phyloP scores from a whole-genome alignment of 139 green algal genomes.

The Tetradesmus lagerheimii region DNA sequence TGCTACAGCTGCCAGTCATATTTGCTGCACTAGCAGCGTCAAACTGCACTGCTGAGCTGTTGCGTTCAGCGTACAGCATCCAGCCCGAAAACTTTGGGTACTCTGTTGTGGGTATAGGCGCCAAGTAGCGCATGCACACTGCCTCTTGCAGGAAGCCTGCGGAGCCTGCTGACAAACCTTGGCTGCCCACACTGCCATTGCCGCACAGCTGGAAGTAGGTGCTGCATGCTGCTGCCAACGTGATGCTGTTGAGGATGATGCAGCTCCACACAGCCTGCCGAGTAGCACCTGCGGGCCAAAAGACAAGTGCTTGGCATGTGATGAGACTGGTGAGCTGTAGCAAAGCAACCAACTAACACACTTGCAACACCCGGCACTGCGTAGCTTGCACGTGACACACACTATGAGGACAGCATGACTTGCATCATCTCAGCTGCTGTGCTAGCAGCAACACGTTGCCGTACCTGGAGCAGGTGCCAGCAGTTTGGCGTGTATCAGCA shows the following conservation, averaged over 20 bases:
- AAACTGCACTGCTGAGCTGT: background rate
- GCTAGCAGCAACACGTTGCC: background rate
- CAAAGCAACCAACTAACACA: too few relatives aligned
- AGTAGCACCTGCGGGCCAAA: background rate
- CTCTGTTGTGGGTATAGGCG: slow-evolving; percentile 68
- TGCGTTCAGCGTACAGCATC: slow-evolving; percentile 79
- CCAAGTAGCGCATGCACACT: slow-evolving; percentile 82
- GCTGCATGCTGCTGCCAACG: slow-evolving; percentile 75
- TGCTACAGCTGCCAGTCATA: background rate
- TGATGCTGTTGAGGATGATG: slow-evolving; percentile 79
- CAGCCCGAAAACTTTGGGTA: slow-evolving; percentile 79
- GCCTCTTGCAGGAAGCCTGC: slow-evolving; percentile 48
- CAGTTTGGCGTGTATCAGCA: slow-evolving; percentile 53
- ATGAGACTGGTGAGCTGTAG: too few relatives aligned
- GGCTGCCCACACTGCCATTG: slow-evolving; percentile 29
- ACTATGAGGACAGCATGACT: too few relatives aligned
- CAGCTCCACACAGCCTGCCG: slow-evolving; percentile 55
- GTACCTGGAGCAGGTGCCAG: slow-evolving; percentile 33
- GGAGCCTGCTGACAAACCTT: background rate
- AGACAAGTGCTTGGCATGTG: too few relatives aligned
- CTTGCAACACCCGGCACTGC: too few relatives aligned
- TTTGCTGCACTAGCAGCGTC: slow-evolving; percentile 5
- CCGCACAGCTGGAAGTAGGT: slow-evolving; percentile 88
- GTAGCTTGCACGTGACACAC: too few relatives aligned
- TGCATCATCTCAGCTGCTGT: too few relatives aligned